Percentiles rank a stretch among this genome's conserved stretches.
Evolutionary conservation across 768 basidiomycete species (phyloP).

Genomic region (Xerocomellus dryophilus): DNA sequence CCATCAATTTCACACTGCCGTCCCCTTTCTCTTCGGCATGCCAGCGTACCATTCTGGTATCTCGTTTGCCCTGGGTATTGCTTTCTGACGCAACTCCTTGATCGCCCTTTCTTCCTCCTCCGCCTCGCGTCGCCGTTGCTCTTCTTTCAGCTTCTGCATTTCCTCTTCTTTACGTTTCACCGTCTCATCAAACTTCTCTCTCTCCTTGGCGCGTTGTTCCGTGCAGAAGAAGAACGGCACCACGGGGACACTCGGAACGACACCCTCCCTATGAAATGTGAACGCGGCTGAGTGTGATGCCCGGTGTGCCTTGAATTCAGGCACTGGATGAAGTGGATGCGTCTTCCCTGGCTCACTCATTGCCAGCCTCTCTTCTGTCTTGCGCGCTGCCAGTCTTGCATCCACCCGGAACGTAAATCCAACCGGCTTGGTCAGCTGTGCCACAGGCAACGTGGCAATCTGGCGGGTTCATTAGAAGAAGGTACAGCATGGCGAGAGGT

Average conservation of each 20-base stretch:
- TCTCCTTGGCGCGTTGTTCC: conserved; percentile 55
- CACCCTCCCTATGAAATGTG: conserved; percentile 44
- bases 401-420: conserved; percentile 55
- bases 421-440: conserved; percentile 43
- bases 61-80: conserved; percentile 66
- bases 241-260: conserved; percentile 37
- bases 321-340: conserved; percentile 33
- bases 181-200: conserved; percentile 60
- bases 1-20: conserved; percentile 15
- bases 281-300: conserved; percentile 39
- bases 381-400: conserved; percentile 47
- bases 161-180: conserved; percentile 57
- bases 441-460: conserved; percentile 23
- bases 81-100: conserved; percentile 56
- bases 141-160: conserved; percentile 45
- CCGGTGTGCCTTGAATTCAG: conserved; percentile 56
- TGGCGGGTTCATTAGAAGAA: conserved; percentile 10
- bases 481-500: conserved; percentile 16
- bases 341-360: conserved; percentile 26
- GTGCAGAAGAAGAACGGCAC: conserved; percentile 48
- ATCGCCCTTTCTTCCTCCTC: conserved; percentile 60
- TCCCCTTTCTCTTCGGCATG: conserved; percentile 54
- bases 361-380: conserved; percentile 32
- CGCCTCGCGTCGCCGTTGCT: conserved; percentile 44
- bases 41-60: conserved; percentile 77